These are phyloP conservation scores for Tetrahymena borealis DNA, from an alignment of 73 alveolate genomes.

Conservation along the genomic window DNA sequence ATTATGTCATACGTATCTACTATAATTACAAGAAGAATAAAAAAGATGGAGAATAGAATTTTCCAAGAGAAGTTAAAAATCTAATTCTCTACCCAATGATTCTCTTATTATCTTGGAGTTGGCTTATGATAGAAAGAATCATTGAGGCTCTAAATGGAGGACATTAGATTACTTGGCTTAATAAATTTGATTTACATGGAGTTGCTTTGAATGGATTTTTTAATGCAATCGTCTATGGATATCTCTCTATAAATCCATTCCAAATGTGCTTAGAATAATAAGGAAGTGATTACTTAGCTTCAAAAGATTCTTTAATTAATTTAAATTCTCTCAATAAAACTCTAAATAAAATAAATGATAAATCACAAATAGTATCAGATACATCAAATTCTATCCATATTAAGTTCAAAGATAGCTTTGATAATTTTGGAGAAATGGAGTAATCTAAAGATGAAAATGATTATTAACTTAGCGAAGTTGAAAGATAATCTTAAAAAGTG, in stretches of 20 bases:
- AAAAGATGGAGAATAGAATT: background rate
- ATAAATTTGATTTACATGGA: background rate
- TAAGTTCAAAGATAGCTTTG: background rate
- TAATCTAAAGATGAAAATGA: background rate
- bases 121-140: background rate
- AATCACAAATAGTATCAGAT: background rate
- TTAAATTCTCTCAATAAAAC: background rate
- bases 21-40: background rate
- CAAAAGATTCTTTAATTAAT: background rate
- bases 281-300: background rate
- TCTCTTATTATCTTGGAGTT: background rate
- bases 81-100: background rate
- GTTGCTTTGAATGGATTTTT: background rate
- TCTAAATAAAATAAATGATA: background rate
- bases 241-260: background rate
- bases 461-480: background rate
- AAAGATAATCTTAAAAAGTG: too few species aligned
- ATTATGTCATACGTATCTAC: background rate
- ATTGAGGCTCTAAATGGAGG: background rate
- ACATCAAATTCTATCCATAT: background rate
- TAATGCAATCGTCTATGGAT: background rate
- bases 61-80: background rate
- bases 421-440: background rate
- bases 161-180: background rate
- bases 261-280: background rate